Conservation (phyloP, 306 rosid genomes). For the Quercus rubra region DNA sequence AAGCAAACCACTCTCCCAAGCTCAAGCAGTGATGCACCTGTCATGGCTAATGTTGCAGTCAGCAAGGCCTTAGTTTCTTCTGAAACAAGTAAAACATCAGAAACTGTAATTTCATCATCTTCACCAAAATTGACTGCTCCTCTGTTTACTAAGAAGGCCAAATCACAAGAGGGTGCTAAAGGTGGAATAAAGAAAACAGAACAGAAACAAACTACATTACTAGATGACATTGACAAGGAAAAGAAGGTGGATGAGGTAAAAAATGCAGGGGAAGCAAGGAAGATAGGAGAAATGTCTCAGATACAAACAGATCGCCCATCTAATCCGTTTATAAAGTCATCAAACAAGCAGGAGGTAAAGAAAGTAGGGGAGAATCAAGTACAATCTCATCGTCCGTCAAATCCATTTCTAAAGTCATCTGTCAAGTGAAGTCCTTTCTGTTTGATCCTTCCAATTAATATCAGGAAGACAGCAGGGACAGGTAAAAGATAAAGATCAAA, state of each 20-base stretch:
- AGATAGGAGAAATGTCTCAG: slow-evolving; percentile 27
- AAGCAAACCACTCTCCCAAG: slow-evolving; percentile 27
- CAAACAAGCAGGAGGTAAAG: slow-evolving; percentile 36
- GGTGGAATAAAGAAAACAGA: slow-evolving; percentile 29
- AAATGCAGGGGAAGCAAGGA: slow-evolving; percentile 28
- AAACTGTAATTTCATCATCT: slow-evolving; percentile 29
- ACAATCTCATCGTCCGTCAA: slow-evolving; percentile 50
- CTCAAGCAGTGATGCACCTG: slow-evolving; percentile 25
- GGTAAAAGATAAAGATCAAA: not conserved
- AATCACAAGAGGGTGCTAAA: slow-evolving; percentile 43
- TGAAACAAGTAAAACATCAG: slow-evolving; percentile 31
- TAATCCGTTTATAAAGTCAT: slow-evolving; percentile 28
- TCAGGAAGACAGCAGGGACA: not conserved
- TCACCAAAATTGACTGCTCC: slow-evolving; percentile 59
- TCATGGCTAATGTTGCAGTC: slow-evolving; percentile 24
- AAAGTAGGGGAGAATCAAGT: slow-evolving; percentile 38
- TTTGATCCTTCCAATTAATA: not conserved
- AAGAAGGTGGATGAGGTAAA: slow-evolving; percentile 25
- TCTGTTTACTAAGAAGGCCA: slow-evolving; percentile 51
- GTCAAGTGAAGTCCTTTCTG: slow-evolving; percentile 43
- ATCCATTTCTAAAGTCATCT: slow-evolving; percentile 82
- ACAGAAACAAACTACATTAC: slow-evolving; percentile 18
- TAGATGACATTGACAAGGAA: slow-evolving; percentile 29
- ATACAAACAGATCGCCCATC: slow-evolving; percentile 28
- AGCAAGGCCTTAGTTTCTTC: slow-evolving; percentile 19